Conservation (phyloP, 495 filamentous ascomycete species). For the Lasiosphaeriaceae sp. region DNA sequence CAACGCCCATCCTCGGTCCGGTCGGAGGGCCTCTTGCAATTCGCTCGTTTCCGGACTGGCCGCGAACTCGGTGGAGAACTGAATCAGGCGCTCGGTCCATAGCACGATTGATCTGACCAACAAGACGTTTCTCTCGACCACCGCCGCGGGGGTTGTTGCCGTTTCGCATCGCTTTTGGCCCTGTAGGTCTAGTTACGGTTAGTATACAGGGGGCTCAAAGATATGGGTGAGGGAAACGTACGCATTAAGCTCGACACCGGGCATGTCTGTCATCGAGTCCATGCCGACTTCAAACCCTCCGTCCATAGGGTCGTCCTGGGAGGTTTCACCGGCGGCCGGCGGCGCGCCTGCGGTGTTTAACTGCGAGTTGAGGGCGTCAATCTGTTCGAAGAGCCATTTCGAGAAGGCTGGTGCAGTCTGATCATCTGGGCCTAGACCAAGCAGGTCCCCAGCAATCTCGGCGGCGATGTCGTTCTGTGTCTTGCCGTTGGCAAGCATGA, state of each 20-base stretch:
- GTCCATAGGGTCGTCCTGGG: slow-evolving; percentile 26
- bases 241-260: slow-evolving; percentile 55
- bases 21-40: slow-evolving; percentile 71
- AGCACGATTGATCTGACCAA: slow-evolving; percentile 83
- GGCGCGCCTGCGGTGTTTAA: slow-evolving; percentile 43
- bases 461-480: slow-evolving; percentile 81
- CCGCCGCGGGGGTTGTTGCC: slow-evolving; percentile 45
- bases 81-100: slow-evolving; percentile 74
- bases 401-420: slow-evolving; percentile 79
- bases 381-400: slow-evolving; percentile 85
- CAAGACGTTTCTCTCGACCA: slow-evolving; percentile 67
- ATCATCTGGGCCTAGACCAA: slow-evolving; percentile 79
- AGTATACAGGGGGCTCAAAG: slow-evolving; percentile 11
- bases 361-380: slow-evolving; percentile 62
- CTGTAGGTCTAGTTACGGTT: slow-evolving; percentile 68
- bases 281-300: slow-evolving; percentile 60
- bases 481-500: slow-evolving; percentile 95
- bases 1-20: slow-evolving; percentile 59
- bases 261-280: slow-evolving; percentile 46
- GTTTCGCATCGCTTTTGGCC: slow-evolving; percentile 92
- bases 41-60: slow-evolving; percentile 66
- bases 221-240: slow-evolving; percentile 45
- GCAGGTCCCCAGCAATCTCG: slow-evolving; percentile 84
- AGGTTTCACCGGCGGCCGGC: slow-evolving; percentile 13
- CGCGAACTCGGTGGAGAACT: slow-evolving; percentile 75